A percentile compares a stretch with the other conserved stretches of the same genome.
Conservation (phyloP, 1,139 yeast genomes). For the Suhomyces coccinellae region DNA sequence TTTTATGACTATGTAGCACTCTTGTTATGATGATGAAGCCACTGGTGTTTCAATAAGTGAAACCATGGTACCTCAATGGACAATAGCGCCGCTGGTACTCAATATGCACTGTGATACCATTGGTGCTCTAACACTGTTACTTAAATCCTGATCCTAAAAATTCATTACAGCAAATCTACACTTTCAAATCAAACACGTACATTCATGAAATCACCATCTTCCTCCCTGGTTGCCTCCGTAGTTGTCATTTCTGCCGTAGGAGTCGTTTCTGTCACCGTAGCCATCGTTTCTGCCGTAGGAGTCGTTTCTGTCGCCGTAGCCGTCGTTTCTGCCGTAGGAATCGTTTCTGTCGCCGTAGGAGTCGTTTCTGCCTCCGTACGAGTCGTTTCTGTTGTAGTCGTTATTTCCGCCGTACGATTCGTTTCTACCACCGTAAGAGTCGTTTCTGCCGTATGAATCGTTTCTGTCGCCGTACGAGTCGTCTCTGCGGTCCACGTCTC, state of each 20-base stretch:
- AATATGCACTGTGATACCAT: too few relatives aligned
- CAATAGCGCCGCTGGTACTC: too few relatives aligned
- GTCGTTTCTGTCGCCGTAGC: slow-evolving; percentile 11
- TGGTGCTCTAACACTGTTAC: too few relatives aligned
- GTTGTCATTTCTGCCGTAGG: slow-evolving; percentile 14
- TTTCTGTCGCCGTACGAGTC: slow-evolving; percentile 13
- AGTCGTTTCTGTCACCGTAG: slow-evolving; percentile 15
- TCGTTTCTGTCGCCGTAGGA: slow-evolving; percentile 16
- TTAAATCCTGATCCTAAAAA: too few relatives aligned
- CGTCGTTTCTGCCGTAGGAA: slow-evolving; percentile 15
- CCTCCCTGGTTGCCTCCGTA: slow-evolving; percentile 14
- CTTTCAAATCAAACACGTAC: not conserved
- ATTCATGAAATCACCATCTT: slow-evolving; percentile 7
- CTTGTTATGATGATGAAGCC: too few relatives aligned
- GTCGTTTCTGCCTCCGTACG: slow-evolving; percentile 13
- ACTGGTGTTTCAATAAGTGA: too few relatives aligned
- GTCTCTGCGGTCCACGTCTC: slow-evolving; percentile 11
- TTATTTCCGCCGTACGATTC: slow-evolving; percentile 14
- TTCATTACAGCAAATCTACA: not conserved
- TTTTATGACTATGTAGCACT: too few relatives aligned
- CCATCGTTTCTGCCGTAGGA: slow-evolving; percentile 12
- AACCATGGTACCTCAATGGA: too few relatives aligned
- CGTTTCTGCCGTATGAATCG: slow-evolving; percentile 10
- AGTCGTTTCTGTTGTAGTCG: slow-evolving; percentile 11
- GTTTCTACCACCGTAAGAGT: slow-evolving; percentile 16